Evolutionary conservation across 1,284 basidiomycete species (phyloP).

Genomic region (Ustilago nuda): DNA sequence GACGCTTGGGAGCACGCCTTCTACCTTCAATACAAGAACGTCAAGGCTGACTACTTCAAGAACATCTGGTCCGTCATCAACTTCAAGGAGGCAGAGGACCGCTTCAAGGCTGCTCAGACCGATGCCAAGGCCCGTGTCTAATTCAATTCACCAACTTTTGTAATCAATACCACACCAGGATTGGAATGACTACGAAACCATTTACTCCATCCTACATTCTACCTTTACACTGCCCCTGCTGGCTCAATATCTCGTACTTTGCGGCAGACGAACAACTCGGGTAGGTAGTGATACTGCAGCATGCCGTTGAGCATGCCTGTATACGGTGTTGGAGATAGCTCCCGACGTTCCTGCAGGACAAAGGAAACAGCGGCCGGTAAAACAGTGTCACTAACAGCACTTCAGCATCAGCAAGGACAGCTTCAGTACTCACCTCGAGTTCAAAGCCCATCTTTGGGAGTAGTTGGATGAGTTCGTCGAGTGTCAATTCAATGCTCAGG

Average conservation of each 20-base stretch:
- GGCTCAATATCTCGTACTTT: slow-evolving; percentile 57
- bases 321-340: slow-evolving; percentile 82
- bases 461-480: slow-evolving; percentile 86
- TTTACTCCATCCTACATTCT: neutral
- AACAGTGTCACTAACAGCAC: no score
- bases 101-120: slow-evolving; percentile 62
- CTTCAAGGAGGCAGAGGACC: slow-evolving; percentile 69
- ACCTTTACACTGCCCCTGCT: slow-evolving; percentile 48
- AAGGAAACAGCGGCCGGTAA: neutral
- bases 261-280: slow-evolving; percentile 69
- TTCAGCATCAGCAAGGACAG: neutral
- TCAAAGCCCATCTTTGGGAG: slow-evolving; percentile 84
- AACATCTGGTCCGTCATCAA: slow-evolving; percentile 69
- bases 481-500: slow-evolving; percentile 79
- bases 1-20: slow-evolving; percentile 93
- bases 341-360: slow-evolving; percentile 78
- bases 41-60: slow-evolving; percentile 67
- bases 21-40: slow-evolving; percentile 68
- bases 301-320: slow-evolving; percentile 85
- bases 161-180: slow-evolving; percentile 15
- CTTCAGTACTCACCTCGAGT: slow-evolving; percentile 75
- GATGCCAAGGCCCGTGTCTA: slow-evolving; percentile 54
- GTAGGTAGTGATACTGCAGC: slow-evolving; percentile 89
- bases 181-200: slow-evolving; percentile 16
- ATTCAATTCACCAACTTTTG: slow-evolving; percentile 10